Conservation (phyloP, 495 filamentous ascomycete genomes). For the Penicillium cataractarum region DNA sequence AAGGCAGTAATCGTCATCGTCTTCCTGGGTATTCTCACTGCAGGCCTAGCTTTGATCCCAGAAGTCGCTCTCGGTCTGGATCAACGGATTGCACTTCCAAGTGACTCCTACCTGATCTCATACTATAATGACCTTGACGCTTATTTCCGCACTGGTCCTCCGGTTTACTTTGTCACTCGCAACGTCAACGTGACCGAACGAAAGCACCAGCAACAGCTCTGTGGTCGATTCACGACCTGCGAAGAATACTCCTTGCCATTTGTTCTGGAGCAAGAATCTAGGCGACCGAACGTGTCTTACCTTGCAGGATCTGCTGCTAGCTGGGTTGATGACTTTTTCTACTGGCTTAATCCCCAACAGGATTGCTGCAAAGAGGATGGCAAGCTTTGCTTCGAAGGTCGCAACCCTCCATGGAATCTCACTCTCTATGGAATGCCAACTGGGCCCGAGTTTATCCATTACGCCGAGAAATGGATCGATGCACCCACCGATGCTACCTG, state of each 20-base stretch:
- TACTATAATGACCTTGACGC: slow-evolving; percentile 95
- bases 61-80: slow-evolving; percentile 86
- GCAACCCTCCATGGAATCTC: slow-evolving; percentile 82
- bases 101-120: slow-evolving; percentile 86
- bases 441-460: slow-evolving; percentile 84
- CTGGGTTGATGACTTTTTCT: slow-evolving; percentile 96
- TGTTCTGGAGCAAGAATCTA: slow-evolving; percentile 88
- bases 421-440: slow-evolving; percentile 89
- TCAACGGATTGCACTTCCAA: slow-evolving; percentile 90
- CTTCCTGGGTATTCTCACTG: slow-evolving; percentile 88
- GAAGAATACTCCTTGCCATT: slow-evolving; percentile 81
- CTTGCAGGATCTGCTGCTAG: slow-evolving; percentile 90
- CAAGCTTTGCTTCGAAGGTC: slow-evolving; percentile 75
- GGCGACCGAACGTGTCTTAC: slow-evolving; percentile 86
- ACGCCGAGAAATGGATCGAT: slow-evolving; percentile 78
- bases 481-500: slow-evolving; percentile 81
- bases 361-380: slow-evolving; percentile 73
- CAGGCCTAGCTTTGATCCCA: slow-evolving; percentile 80
- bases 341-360: slow-evolving; percentile 91
- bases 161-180: slow-evolving; percentile 92
- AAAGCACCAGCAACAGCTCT: slow-evolving; percentile 78
- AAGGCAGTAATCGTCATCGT: slow-evolving; percentile 74
- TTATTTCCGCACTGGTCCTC: slow-evolving; percentile 89
- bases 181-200: slow-evolving; percentile 77
- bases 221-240: slow-evolving; percentile 89